Evolutionary conservation across 108 stramenopile species (phyloP), one percentile per base, ranked within the genome.

Genomic region (Schizochytrium sp.): DNA sequence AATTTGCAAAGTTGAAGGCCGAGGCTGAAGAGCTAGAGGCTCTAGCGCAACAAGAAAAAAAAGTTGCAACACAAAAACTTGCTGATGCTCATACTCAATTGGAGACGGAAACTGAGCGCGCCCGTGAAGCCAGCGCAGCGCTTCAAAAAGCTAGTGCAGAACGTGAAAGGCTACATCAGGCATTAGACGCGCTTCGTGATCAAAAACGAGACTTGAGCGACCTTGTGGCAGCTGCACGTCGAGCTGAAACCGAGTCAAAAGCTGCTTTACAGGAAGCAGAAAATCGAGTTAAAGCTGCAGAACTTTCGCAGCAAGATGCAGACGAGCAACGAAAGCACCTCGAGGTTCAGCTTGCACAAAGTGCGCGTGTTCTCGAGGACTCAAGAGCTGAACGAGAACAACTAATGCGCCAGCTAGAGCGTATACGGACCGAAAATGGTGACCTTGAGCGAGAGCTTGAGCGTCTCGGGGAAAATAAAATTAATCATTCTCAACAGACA

Each of bases 291-390:
- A 44, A 38, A 8, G 42, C 44, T 15, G 64, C 64, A 7, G 64
- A 69, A 15, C 64, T 38, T 7, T 38, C 64, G 19, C 64, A 69
- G 64, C 64, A 69, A 7, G 64, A 69, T 15, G 64, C 64, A 38
- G 64, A 69, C 64, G 64, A 69, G 19, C 64, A 44, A 7, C 64
- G 64, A 12, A 69, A 69, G 64, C 44, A 69, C 64, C 64, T 69
- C 64, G 64, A 69, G 64, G 44, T 0, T 44, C 64, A 69, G 2
- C 64, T 69, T 8, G 64, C 64, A 44, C 64, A 69, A 44, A 44
- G 28, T 15, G 44, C 64, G 64, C 64, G 64, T 44, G 44, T 44
- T 10, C 64, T 69, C 0, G 19, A 69, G 44, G 64, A 69, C 28
- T 38, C 64, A 44, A 38, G 64, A 38, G 44, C 64, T 8, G 64